These are phyloP conservation scores for Plasmodium ovale DNA, from an alignment of 169 alveolate species.

Conservation along the genomic window DNA sequence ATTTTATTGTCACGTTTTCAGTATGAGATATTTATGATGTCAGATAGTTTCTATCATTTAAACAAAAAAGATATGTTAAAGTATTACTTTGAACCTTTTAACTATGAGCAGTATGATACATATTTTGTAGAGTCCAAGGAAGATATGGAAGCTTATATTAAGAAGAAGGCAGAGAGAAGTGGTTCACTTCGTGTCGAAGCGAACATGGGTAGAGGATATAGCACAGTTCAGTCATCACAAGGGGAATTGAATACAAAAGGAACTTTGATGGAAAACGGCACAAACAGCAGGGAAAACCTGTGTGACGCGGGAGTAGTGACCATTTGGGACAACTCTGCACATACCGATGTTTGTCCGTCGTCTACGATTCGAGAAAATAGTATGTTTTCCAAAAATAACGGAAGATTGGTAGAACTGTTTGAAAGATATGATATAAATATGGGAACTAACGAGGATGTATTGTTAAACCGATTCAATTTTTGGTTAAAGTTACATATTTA, in stretches of 20 bases:
- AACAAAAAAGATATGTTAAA: conserved; percentile 28
- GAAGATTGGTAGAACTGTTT: conserved; percentile 4
- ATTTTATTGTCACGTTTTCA: conserved; percentile 82
- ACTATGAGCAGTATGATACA: conserved; percentile 36
- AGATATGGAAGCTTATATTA: not conserved
- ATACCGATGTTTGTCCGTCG: not conserved
- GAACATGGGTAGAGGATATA: not conserved
- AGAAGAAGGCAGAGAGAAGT: not conserved
- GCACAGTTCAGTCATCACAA: no score
- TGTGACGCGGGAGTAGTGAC: not conserved
- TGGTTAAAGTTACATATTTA: conserved; percentile 64
- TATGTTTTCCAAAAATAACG: conserved; percentile 28
- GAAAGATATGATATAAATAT: conserved; percentile 32
- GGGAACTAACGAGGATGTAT: conserved; percentile 20
- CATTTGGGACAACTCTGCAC: not conserved
- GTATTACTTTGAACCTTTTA: conserved; percentile 48
- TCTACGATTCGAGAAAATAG: not conserved
- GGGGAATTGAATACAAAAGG: not conserved
- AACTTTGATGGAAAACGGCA: not conserved
- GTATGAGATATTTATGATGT: conserved; percentile 82
- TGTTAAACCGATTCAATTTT: conserved; percentile 40
- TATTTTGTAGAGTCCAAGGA: conserved; percentile 22
- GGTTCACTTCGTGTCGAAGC: not conserved
- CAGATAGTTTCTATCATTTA: conserved; percentile 70
- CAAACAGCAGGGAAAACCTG: not conserved